Base-by-base conservation (phyloP, 192 early-diverging fungal species). In the Kickxella alabastrina region DNA sequence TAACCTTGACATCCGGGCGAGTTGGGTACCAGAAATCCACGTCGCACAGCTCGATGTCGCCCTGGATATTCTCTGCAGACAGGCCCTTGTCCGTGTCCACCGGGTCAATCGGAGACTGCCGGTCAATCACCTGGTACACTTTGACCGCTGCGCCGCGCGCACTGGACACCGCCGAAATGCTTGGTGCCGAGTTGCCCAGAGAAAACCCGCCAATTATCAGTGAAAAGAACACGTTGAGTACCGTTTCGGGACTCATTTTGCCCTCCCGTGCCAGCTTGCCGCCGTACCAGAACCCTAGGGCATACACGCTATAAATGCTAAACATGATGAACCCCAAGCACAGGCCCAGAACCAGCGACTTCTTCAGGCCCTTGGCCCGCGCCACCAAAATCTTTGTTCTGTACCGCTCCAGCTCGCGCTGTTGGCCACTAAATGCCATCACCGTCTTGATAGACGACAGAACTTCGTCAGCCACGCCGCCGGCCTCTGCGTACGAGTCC, bases 371-470 rank as follows among this genome's bases (percentile, higher is more conserved):
- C 29, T 63, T 56, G 4, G 60, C 53, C 43, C 81, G 81, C 21
- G 90, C 93, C 13, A 65, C 58, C 10, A 71, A 74, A 2, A 93
- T 73, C 76, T 80, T 67, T 25, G 59, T 40, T 10, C 66, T 55
- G 68, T 91, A 96, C 14, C 83, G 63, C 40, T 62, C 52, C 22
- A 71, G 31, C 50, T 89, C 88, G 40, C 87, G 84, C 25, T 82
- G 66, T 72, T 93, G 81, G 5, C 82, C 84, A 53, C 83, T 83
- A 68, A 98, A 95, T 7, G 92, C 80, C 40, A 80, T 82, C 17
- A 98, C 88, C n/a, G 93, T 98, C 34, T 90, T 82, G 39, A 95
- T 89, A 15, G 82, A 79, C 22, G 84, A 68, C 31, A 98, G 66
- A 0, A 85, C 90, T 59, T 98, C 88, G 59, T 90, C 84, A 1